Conservation (phyloP, 495 filamentous ascomycete species). For the Penicillium coprophilum region DNA sequence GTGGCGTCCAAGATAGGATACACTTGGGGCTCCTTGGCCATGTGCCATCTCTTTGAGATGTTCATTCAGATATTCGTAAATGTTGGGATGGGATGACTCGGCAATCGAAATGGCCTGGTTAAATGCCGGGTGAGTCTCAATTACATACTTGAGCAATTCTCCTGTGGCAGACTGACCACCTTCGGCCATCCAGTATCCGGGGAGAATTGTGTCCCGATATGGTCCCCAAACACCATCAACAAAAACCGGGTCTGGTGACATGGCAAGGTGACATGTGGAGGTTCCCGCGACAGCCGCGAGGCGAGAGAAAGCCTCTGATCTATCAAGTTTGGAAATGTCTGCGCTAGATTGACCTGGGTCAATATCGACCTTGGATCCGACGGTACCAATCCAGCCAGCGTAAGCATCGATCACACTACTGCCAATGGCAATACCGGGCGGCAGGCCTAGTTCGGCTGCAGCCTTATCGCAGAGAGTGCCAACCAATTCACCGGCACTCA, state of each 20-base stretch:
- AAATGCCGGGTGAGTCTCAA: conserved; percentile 90
- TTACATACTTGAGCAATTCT: conserved; percentile 87
- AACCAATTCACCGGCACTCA: conserved; percentile 87
- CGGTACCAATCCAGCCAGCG: conserved; percentile 96
- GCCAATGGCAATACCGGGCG: conserved; percentile 84
- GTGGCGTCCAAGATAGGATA: conserved; percentile 85
- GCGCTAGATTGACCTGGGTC: conserved; percentile 58
- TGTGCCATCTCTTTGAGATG: conserved; percentile 75
- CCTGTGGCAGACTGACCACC: conserved; percentile 95
- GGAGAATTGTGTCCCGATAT: conserved; percentile 89
- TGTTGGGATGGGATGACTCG: conserved; percentile 72
- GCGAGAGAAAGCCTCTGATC: conserved; percentile 87
- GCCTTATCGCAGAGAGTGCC: conserved; percentile 83
- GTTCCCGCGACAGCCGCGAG: conserved; percentile 96
- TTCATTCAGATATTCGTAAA: conserved; percentile 92
- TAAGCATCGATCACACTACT: conserved; percentile 98
- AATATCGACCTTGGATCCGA: conserved; percentile 88
- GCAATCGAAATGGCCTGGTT: conserved; percentile 72
- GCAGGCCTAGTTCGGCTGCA: conserved; percentile 79
- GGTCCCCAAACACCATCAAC: conserved; percentile 95
- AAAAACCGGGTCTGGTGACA: conserved; percentile 89
- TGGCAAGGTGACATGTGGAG: conserved; percentile 93
- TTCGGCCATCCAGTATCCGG: conserved; percentile 92
- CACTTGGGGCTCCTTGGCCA: conserved; percentile 64
- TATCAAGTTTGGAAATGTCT: conserved; percentile 67